Base-by-base conservation (phyloP, 108 stramenopile species). In the Craspedostauros australis region DNA sequence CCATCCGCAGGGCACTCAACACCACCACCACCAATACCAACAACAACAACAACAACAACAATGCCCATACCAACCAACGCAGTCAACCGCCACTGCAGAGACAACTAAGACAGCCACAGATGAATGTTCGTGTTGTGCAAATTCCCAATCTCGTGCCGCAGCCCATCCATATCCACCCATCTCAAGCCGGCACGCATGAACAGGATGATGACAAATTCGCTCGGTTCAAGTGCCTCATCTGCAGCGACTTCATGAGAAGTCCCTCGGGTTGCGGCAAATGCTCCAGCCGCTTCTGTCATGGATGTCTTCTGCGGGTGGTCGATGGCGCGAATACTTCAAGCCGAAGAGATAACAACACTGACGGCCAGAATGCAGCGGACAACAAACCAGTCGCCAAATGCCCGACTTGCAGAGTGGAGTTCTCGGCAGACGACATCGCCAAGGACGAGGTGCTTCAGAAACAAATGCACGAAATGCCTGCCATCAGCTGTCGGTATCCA, bases 261-360 rank as follows among this genome's bases (percentile, higher is more conserved):
- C 68, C 68, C 3, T 60, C 52, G 22, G 54, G 68, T 20, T 69
- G 68, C 51, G 60, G 50, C 6, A 45, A 52, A 39, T 69, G 68
- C 51, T 42, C 56, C 4, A 38, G 39, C 42, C 53, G 68, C 1
- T 69, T 69, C 50, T 69, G 60, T 50, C 54, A 40, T 16, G 11
- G 30, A 3, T 69, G 68, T 40, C 39, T 69, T 6, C 18, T 21
- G 16, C 36, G 60, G 20, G 58, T 54, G 6, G 50, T 22, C 11
- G 5, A 15, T 3, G 46, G n/a, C n/a, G n/a, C n/a, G n/a, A n/a
- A 47, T 25, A 31, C 27, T 57, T 16, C 3, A 11, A 38, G 27
- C 5, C 16, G 39, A 6, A 22, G 7, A 11, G 31, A n/a, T 27
- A 57, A 24, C 28, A 39, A 3, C 34, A 57, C n/a, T 5, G 18